Evolutionary conservation across 257 asterid genomes (phyloP), one percentile per base, ranked within the genome.

Genomic region (Nicotiana sylvestris): DNA sequence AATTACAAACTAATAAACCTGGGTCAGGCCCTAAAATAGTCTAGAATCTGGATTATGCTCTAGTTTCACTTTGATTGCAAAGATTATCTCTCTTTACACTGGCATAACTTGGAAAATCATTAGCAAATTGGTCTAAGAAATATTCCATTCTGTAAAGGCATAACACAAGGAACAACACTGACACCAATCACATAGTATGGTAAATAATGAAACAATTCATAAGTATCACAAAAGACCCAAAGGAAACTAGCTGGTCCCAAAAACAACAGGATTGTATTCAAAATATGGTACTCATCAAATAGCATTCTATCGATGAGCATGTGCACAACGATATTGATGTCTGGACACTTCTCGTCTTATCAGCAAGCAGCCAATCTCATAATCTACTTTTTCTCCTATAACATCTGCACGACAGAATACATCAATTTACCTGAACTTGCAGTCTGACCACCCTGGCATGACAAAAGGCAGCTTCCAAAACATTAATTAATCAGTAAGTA

Each of bases 401-500:
- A 49, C 27, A 27, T 58, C 60, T 76, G 43, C 80, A 29, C 29
- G 16, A 51, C 64, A 51, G 37, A 27, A 76, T 56, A 27, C 46
- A 33, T 27, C 80, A 76, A 51, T 62, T 27, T 76, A 76, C 64
- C 64, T 76, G 64, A 76, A 56, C 64, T 76, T 27, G 64, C 79
- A 46, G 12, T 72, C 21, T 25, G 21, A 72, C 37, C 78, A 46
- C 61, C 33, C 61, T 46, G 21, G 60, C 78, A 72, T 27, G 27
- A 18, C 64, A 76, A 21, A 53, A 56, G 66, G 82, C 77, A 43
- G 84, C 83, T 83, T 61, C 64, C 79, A 76, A 72, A 70, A 76
- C 81, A 81, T 66, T 81, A 10, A 51, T 30, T 39, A 58, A 68
- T 83, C 81, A 86, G 53, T 85, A 86, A 18, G 83, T 61, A 81